Base-by-base conservation (phyloP, 495 filamentous ascomycete species). In the Pyrenula aspistea region DNA sequence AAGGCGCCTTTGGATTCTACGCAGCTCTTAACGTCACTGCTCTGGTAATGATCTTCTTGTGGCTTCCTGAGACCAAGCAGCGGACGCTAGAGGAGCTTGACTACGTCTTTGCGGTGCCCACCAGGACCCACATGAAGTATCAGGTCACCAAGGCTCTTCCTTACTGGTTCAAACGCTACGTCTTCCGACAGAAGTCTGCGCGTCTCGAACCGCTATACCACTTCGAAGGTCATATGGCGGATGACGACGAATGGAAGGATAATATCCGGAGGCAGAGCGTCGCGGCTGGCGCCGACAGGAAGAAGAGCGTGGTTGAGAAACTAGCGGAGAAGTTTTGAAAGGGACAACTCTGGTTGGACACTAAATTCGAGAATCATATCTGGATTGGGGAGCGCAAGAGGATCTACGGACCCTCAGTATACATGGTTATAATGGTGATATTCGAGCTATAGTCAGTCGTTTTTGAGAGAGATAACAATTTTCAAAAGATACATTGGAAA, bases 31-130 rank as follows among this genome's bases (percentile, higher is more conserved):
- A 91, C 61, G 65, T 88, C 12, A 69, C 81, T 24, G 88, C 85
- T 10, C 74, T 89, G 20, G 60, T 83, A 24, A 75, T 87, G 71
- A 86, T 90, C 59, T 86, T 89, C 67, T 72, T 89, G 53, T 88
- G 77, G 69, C 75, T 92, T 3, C 86, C 85, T 10, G 87, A 91
- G 69, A 90, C 87, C 0, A 91, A 90, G 67, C 86, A 88, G 64
- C 77, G 80, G 25, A 88, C 86, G 2, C 78, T 91, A 12, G 88
- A 94, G 68, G 89, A 94, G 65, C 73, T 94, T 42, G 88, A 94
- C 69, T 89, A 90, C 63, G 81, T 94, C 55, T 94, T 89, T 59
- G 85, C 81, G 8, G 85, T 89, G 12, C 84, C 84, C 0, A 85
- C 79, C 22, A 62, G 76, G 49, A 74, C 73, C 36, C 85, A 88